Base-by-base conservation (phyloP, 805 yeast genomes). In the Tetrapisispora arboricola region DNA sequence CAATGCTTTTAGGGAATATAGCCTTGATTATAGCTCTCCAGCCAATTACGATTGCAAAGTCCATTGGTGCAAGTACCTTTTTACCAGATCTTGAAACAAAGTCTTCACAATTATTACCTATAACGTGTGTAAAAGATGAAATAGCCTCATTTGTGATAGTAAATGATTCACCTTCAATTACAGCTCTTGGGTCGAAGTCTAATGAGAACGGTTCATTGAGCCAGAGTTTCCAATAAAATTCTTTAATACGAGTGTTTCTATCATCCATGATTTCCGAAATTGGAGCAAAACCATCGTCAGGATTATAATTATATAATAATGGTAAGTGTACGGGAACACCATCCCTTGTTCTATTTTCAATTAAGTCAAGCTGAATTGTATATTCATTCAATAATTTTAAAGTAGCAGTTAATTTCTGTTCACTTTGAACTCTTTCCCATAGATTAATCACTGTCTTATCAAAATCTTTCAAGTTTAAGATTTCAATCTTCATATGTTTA, bases 21-120 rank as follows among this genome's bases (percentile, higher is more conserved):
- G 96, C 88, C 71, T 84, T 86, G 70, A 92, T 90, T 61, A 92
- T 90, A 38, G 96, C 94, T 69, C 82, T 83, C 99, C 99, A 92
- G 35, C 98, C 97, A 54, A 88, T 77, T 44, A 92, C 96, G 63
- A 92, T 92, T 38, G 98, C 97, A 60, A 88, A 92, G 71, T 92
- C 99, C 97, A 92, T 90, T 57, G 99, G 99, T 37, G 97, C 98
- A 53, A 78, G 71, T 44, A 85, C 80, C 48, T 74, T 75, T 64
- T 84, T 82, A 49, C 88, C 92, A 38, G 84, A 76, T 70, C 95
- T 79, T 44, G 81, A 74, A 52, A 88, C 95, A 55, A 87, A 92
- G 46, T 94, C 95, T 68, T 92, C 97, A 65, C 95, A 87, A 51
- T 83, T 82, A 75, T 92, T 92, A 52, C 96, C 96, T 60, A 92